Conservation (phyloP, 192 early-diverging fungal genomes). For the Gigaspora rosea region DNA sequence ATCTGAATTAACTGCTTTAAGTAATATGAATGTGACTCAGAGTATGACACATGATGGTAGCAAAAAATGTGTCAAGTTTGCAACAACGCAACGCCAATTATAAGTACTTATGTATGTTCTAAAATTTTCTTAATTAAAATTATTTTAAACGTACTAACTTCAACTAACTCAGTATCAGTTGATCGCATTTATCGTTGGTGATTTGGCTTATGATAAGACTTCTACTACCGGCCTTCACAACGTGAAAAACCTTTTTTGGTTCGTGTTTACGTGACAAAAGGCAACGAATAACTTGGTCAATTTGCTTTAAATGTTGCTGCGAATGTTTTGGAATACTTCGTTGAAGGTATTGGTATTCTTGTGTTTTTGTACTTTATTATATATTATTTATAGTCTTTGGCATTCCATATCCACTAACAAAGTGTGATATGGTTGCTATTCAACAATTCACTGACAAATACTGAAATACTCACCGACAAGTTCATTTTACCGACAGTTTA, state of each 20-base stretch:
- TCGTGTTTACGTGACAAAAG: slow-evolving; percentile 85
- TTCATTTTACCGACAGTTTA: too few species aligned
- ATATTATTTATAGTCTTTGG: slow-evolving; percentile 80
- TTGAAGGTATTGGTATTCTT: background rate
- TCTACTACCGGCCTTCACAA: slow-evolving; percentile 65
- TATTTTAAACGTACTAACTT: background rate
- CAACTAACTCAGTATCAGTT: background rate
- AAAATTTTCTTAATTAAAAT: background rate
- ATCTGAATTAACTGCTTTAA: slow-evolving; percentile 76
- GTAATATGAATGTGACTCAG: slow-evolving; percentile 87
- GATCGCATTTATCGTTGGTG: slow-evolving; percentile 89
- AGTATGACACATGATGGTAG: slow-evolving; percentile 56
- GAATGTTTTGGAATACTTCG: slow-evolving; percentile 70
- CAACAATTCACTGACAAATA: too few species aligned
- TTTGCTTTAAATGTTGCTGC: slow-evolving; percentile 83
- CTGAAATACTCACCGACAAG: too few species aligned
- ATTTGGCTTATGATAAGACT: slow-evolving; percentile 89
- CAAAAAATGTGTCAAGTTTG: slow-evolving; percentile 84
- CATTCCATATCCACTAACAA: slow-evolving; percentile 89
- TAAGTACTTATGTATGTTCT: slow-evolving; percentile 90
- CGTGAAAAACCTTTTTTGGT: slow-evolving; percentile 71
- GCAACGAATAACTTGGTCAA: slow-evolving; percentile 74
- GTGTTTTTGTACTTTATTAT: background rate
- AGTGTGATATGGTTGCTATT: slow-evolving; percentile 87
- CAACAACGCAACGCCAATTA: slow-evolving; percentile 88